Percentiles rank a stretch among this genome's conserved stretches.
Conservation (phyloP, 176 grass and related monocot genomes). For the Themeda triandra region DNA sequence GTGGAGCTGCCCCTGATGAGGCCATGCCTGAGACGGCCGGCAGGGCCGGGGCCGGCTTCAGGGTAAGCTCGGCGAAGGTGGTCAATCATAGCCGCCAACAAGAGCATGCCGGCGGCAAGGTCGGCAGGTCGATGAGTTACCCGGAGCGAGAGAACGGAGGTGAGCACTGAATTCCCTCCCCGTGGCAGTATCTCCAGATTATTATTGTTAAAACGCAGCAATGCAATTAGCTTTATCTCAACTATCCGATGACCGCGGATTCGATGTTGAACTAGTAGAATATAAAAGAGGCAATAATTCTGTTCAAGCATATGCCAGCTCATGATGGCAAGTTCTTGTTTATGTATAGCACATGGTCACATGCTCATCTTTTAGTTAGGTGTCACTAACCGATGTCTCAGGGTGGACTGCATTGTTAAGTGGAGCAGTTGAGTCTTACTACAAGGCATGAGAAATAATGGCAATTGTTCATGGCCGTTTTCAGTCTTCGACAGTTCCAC, state of each 20-base stretch:
- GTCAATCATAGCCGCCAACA: conserved; percentile 49
- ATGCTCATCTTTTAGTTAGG: conserved; percentile 1
- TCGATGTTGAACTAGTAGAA: neutral
- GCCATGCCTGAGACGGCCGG: conserved; percentile 31
- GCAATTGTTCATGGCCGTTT: conserved; percentile 4
- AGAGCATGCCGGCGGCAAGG: conserved; percentile 14
- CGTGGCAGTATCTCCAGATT: conserved; percentile 1
- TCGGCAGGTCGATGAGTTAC: conserved; percentile 30
- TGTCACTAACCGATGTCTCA: neutral
- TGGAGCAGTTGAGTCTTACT: conserved; percentile 5
- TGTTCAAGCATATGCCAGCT: conserved; percentile 3
- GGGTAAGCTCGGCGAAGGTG: conserved; percentile 54
- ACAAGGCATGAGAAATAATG: conserved; percentile 30
- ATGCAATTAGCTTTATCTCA: conserved; percentile 11
- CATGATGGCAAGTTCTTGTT: neutral
- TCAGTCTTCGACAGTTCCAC: conserved; percentile 1
- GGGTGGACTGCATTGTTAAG: neutral
- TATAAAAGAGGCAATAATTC: conserved; percentile 1
- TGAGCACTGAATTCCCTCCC: conserved; percentile 21
- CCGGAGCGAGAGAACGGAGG: conserved; percentile 35
- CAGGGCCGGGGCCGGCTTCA: conserved; percentile 38
- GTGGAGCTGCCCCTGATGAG: conserved; percentile 37
- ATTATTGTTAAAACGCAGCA: conserved; percentile 4
- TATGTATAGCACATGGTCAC: neutral
- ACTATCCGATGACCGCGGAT: neutral